Evolutionary conservation across 371 early-diverging fungal genomes (phyloP), one percentile per base, ranked within the genome.

Genomic region (Blastocladiella emersonii): DNA sequence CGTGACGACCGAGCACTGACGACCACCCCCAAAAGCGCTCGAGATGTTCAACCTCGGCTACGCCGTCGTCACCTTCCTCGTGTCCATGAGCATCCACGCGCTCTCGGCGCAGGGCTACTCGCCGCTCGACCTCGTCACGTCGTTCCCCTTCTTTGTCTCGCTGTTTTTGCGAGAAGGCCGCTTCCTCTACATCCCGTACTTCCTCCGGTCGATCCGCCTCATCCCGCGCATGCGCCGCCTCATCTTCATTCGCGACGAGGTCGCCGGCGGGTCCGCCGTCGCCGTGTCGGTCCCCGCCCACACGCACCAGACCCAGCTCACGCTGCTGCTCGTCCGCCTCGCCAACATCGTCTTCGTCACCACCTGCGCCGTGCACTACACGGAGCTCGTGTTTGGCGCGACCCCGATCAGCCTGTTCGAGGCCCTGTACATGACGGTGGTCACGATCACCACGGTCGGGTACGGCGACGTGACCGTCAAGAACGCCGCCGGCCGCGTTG

Each of bases 341-440:
- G 37, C 83, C n/a, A 76, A 74, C 0, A 71, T 88, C 41, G 56
- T 88, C 19, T 90, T 85, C 66, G 78, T 82, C 62, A 87, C 80
- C 23, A 73, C 83, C 72, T 82, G 86, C 27, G 76, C 82, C 8
- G 87, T 89, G 63, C 78, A 85, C 37, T 88, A 82, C 64, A 76
- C 78, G 36, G 88, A 89, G 59, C 72, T 76, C 7, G 77, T 76
- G 44, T 86, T 85, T 71, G 41, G 15, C 41, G 41, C 41, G 13
- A 13, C 13, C 41, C 19, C 19, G n/a, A 76, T 76, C 19, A 21
- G 19, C 19, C 41, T 13, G 19, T 41, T 2, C 56, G 34, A 13
- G 13, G 34, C 56, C 1, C 23, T 56, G 34, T 56, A 56, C 10
- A 19, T 56, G 32, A 56, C 34, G 34, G 34, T 56, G n/a, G 34